Base-by-base conservation (phyloP, 345 rosid species). In the Euphorbia peplus region DNA sequence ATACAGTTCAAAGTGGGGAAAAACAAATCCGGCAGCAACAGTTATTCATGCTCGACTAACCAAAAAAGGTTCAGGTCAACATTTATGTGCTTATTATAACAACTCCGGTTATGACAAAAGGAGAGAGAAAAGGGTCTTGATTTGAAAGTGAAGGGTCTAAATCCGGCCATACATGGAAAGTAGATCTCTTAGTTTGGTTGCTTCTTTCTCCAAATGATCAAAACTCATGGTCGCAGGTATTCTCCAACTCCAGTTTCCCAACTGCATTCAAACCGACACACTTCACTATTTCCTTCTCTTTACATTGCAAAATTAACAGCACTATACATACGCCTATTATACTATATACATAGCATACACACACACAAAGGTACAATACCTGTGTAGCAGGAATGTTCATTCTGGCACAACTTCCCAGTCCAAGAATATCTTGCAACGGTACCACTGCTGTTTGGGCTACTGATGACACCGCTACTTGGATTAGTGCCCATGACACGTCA, bases 231-330 rank as follows among this genome's bases (percentile, higher is more conserved):
- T 76, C 78, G 80, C 78, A 11, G 95, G 96, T 37, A 93, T 73
- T 83, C 96, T 85, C 98, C 98, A 93, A 66, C 90, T 66, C 98
- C 97, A 93, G 69, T 93, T 93, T 70, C 97, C 98, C 30, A 60
- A 77, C 93, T 90, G 82, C 70, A 57, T 35, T 0, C 37, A 32
- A 32, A 32, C 37, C 3, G 4, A 32, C 37, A 32, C 37, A 32
- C 3, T 6, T 32, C 37, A 2, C 37, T 2, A 32, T 6, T 2
- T 32, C 37, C 37, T 32, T 32, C 37, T 32, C 37, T 32, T 32
- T 32, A 32, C 37, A 32, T 32, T 32, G 37, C 37, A 32, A 32
- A 32, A 32, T 3, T 32, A 32, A 32, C 37, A 32, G n/a, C n/a
- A n/a, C n/a, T n/a, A n/a, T n/a, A n/a, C n/a, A n/a, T n/a, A n/a